Evolutionary conservation across 2,329 filamentous ascomycete species (phyloP), one percentile per base, ranked within the genome.

Genomic region (Diplodia sapinea): DNA sequence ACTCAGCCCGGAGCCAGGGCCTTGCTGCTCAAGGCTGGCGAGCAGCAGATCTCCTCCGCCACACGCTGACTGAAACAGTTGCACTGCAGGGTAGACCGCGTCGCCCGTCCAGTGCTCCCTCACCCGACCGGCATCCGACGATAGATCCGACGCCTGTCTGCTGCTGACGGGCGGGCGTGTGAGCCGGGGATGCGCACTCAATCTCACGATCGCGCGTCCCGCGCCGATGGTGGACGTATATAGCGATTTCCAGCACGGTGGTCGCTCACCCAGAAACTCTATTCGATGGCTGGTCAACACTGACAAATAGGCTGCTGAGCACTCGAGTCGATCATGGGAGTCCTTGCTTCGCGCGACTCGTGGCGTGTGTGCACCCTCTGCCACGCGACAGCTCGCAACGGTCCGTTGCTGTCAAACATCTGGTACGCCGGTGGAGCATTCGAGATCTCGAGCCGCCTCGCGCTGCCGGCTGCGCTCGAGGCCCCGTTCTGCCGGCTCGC

Each of bases 381-480:
- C 64, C 64, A 66, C 64, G 64, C 64, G 64, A 66, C 64, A 55
- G 64, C 52, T 57, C 64, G 64, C 64, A 63, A 63, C 59, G 59
- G 59, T 63, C 59, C 59, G 59, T 63, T 31, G 59, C 59, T 38
- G 40, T 31, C 57, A 62, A 36, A 50, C 40, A 62, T 36, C 40
- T 50, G 57, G 38, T 43, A 47, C 40, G 56, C 56, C 57, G 31
- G 57, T 62, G 57, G 57, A 62, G 57, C 57, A 20, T 12, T n/a
- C 40, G 26, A 49, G 57, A 62, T 62, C 57, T 62, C 40, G 43
- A 62, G 57, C 40, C 57, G 40, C 57, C 38, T 61, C 40, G 15
- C 23, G 56, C 56, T 3, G 56, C 56, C 52, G 7, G 17, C 52
- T 51, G 26, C 8, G 52, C 52, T 55, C 52, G 17, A n/a, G 33